Evolutionary conservation across 805 yeast genomes (phyloP).

Genomic region (Kodamaea hsintzibuensis): DNA sequence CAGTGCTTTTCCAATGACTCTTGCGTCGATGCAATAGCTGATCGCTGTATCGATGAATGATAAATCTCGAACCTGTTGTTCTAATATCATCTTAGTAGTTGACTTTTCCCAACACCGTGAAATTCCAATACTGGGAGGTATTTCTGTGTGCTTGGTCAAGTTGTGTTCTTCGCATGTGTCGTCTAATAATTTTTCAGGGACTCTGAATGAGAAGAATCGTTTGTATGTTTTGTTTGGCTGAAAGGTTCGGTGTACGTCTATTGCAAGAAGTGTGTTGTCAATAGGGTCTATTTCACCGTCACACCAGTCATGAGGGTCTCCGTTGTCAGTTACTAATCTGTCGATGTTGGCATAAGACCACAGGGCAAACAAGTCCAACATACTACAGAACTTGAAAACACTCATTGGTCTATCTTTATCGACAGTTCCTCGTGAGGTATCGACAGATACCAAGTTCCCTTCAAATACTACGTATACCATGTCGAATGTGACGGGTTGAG

Average conservation of each 20-base stretch:
- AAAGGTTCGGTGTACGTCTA: constrained; percentile 38
- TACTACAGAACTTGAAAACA: constrained; percentile 41
- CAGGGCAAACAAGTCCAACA: constrained; percentile 45
- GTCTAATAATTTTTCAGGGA: constrained; percentile 43
- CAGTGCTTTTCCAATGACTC: constrained; percentile 42
- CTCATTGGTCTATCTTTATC: constrained; percentile 27
- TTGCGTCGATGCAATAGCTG: constrained; percentile 38
- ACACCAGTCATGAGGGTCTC: constrained; percentile 41
- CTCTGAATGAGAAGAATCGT: constrained; percentile 41
- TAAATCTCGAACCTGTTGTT: constrained; percentile 33
- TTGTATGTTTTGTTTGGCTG: constrained; percentile 41
- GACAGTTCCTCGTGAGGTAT: constrained; percentile 18
- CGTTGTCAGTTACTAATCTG: constrained; percentile 31
- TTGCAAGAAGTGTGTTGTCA: constrained; percentile 36
- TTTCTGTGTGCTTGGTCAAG: constrained; percentile 33
- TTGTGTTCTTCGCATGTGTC: constrained; percentile 40
- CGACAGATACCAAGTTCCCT: constrained; percentile 32
- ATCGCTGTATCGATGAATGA: constrained; percentile 37
- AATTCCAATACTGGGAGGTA: constrained; percentile 40
- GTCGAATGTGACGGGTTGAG: constrained; percentile 38
- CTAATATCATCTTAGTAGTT: constrained; percentile 26
- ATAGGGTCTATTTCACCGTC: constrained; percentile 45
- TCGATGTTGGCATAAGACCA: constrained; percentile 48
- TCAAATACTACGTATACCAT: constrained; percentile 48
- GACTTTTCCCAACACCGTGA: constrained; percentile 20